Evolutionary conservation across 495 filamentous ascomycete species (phyloP).

Genomic region (Immersiella caudata): DNA sequence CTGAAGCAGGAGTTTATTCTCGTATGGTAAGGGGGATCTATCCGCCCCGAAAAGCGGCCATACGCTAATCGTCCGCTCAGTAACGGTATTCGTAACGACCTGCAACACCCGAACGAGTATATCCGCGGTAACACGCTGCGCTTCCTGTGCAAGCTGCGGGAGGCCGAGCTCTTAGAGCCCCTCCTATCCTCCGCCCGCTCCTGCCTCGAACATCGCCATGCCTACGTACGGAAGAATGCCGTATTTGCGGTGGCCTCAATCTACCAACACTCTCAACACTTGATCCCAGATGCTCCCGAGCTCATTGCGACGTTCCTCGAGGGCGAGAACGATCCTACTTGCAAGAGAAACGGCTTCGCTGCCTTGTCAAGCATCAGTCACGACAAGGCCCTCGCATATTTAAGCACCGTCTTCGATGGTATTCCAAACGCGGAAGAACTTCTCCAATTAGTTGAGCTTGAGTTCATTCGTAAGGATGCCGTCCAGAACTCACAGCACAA

Average conservation of each 20-base stretch:
- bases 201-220: conserved; percentile 94
- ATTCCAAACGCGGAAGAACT: conserved; percentile 94
- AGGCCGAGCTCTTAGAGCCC: conserved; percentile 94
- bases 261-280: conserved; percentile 82
- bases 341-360: conserved; percentile 97
- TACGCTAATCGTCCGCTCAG: conserved; percentile 49
- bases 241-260: conserved; percentile 94
- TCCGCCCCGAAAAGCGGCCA: not conserved
- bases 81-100: conserved; percentile 96
- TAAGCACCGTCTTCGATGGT: conserved; percentile 88
- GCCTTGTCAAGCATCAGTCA: conserved; percentile 90
- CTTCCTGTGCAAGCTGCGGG: conserved; percentile 94
- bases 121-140: conserved; percentile 94
- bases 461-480: conserved; percentile 98
- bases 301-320: conserved; percentile 89
- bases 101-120: conserved; percentile 98
- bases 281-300: conserved; percentile 96
- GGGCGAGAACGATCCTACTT: conserved; percentile 89
- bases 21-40: conserved; percentile 78
- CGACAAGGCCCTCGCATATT: conserved; percentile 86
- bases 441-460: conserved; percentile 87
- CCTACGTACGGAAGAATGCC: conserved; percentile 97
- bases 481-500: conserved; percentile 92
- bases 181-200: conserved; percentile 86
- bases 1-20: conserved; percentile 99